Base-by-base conservation (phyloP, 805 yeast genomes). In the Candida gorgasii region DNA sequence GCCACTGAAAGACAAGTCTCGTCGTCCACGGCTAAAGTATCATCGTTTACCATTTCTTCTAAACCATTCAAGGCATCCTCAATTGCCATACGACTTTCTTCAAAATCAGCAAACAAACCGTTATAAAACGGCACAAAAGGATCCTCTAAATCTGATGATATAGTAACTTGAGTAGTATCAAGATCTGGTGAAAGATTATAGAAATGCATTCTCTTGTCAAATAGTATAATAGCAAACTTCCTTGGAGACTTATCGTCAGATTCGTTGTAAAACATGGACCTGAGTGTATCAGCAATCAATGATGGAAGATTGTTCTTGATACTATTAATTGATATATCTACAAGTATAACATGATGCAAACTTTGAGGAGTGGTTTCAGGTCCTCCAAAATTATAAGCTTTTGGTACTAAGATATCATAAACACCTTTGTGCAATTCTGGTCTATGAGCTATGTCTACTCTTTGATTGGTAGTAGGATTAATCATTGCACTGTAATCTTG, bases 1-100 rank as follows among this genome's bases (percentile, higher is more conserved):
- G 95, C 97, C 3, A 87, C 78, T 0, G 97, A 95, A 56, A 78
- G 85, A 20, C 89, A 82, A 0, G 88, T 83, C 50, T 84, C 90
- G 0, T 81, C 62, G 23, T 70, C 75, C 5, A 60, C 55, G 9
- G 19, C 36, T n/a, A 61, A 42, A 2, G 58, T 57, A 41, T 72
- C 69, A 35, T 66, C 69, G 8, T 61, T 59, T 36, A 62, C 62
- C 29, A 65, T 48, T 18, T 63, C 67, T 42, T 83, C 88, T 38
- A 88, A 66, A 35, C 78, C 69, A 48, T 75, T 75, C 48, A 93
- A 73, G 3, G 92, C 78, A 38, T 78, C 80, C 30, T 84, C 86
- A 44, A 92, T 83, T 9, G 77, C 78, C 36, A 63, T 59, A 42
- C 80, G 69, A 11, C 89, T 76, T 41, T 83, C 89, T 6, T 65